phyloP scores from a whole-genome alignment of 768 basidiomycete genomes.

The Kwoniella dendrophila region DNA sequence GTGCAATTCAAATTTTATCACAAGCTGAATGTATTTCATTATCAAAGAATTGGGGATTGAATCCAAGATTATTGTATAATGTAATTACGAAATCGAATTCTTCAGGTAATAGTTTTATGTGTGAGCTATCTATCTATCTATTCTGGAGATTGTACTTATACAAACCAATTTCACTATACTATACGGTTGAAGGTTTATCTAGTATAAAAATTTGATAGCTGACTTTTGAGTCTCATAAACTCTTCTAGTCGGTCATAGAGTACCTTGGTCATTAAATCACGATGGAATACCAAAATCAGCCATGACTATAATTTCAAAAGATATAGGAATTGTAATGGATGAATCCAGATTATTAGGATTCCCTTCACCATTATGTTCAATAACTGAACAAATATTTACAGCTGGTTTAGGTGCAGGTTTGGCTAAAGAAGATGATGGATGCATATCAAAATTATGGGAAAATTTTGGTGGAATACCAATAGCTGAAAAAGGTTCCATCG shows the following conservation, averaged over 20 bases:
- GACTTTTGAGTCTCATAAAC: neutral
- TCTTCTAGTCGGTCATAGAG: slow-evolving; percentile 36
- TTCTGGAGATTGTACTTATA: neutral
- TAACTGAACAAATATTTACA: slow-evolving; percentile 40
- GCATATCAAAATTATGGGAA: slow-evolving; percentile 39
- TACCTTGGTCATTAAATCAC: slow-evolving; percentile 40
- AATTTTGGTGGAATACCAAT: slow-evolving; percentile 34
- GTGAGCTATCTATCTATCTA: slow-evolving; percentile 24
- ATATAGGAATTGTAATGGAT: slow-evolving; percentile 52
- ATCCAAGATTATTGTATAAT: slow-evolving; percentile 44
- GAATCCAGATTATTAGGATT: slow-evolving; percentile 38
- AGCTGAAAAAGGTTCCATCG: slow-evolving; percentile 31
- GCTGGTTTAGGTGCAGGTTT: slow-evolving; percentile 39
- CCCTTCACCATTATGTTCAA: slow-evolving; percentile 38
- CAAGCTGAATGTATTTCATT: slow-evolving; percentile 42
- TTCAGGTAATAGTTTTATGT: slow-evolving; percentile 48
- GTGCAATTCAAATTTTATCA: slow-evolving; percentile 40
- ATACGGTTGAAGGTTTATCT: neutral
- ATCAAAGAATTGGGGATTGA: slow-evolving; percentile 38
- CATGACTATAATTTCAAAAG: slow-evolving; percentile 51
- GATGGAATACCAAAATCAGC: slow-evolving; percentile 47
- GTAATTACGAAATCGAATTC: slow-evolving; percentile 32
- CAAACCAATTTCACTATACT: no score
- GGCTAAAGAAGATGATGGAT: slow-evolving; percentile 38
- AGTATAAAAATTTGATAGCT: neutral